A percentile compares a stretch with the other conserved stretches of the same genome.
phyloP scores from a whole-genome alignment of 164 flowering plant genomes.

The Vitis rupestris region DNA sequence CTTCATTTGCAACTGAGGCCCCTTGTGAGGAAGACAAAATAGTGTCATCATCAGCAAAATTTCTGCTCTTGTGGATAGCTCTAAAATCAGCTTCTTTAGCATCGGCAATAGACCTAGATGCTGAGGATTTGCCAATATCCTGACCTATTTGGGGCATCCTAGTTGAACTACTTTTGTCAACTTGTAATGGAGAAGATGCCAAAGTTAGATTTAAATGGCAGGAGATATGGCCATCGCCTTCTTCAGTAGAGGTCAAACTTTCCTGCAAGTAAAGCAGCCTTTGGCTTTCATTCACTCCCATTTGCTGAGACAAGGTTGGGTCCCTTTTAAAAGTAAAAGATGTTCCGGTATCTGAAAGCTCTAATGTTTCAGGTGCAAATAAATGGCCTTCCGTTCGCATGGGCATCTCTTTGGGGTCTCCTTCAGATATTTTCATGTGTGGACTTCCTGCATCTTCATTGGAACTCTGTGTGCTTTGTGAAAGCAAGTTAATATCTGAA shows the following conservation, averaged over 20 bases:
- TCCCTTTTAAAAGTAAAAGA: conserved; percentile 51
- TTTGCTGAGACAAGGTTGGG: conserved; percentile 28
- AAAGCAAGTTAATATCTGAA: conserved; percentile 70
- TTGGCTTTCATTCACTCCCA: conserved; percentile 29
- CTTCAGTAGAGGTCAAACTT: conserved; percentile 40
- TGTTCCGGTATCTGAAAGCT: conserved; percentile 74
- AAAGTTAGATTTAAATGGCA: conserved; percentile 81
- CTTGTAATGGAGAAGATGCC: conserved; percentile 67
- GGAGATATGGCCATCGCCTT: conserved; percentile 54
- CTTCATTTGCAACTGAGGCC: conserved; percentile 32
- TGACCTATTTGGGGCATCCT: conserved; percentile 23
- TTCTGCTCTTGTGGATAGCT: conserved; percentile 21
- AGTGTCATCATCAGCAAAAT: conserved; percentile 18
- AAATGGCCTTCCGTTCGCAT: conserved; percentile 32
- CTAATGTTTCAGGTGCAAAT: conserved; percentile 51
- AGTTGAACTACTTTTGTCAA: conserved; percentile 12
- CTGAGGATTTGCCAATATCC: conserved; percentile 35
- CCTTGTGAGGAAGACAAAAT: conserved; percentile 38
- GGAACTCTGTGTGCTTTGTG: conserved; percentile 76
- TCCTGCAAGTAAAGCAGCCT: conserved; percentile 28
- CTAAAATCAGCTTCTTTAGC: conserved; percentile 34
- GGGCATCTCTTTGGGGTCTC: conserved; percentile 36
- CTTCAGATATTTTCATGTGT: conserved; percentile 37
- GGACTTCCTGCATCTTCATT: conserved; percentile 68
- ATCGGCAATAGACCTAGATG: conserved; percentile 23